Evolutionary conservation across 2,329 filamentous ascomycete genomes (phyloP).

Genomic region (Fusarium falciforme): DNA sequence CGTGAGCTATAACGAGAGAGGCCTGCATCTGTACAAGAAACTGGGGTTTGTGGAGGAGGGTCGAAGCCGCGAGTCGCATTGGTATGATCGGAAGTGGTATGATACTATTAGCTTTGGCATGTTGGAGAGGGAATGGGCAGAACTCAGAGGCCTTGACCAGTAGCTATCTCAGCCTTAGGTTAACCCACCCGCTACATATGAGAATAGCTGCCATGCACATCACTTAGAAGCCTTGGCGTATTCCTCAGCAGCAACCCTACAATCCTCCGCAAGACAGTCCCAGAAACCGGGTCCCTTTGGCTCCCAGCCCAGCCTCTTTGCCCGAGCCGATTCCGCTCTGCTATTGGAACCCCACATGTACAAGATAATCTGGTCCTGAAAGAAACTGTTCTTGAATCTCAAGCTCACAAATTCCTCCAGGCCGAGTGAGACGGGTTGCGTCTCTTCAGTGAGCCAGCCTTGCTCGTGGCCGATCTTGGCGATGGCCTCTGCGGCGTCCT

Average conservation of each 20-base stretch:
- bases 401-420: not conserved
- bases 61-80: slow-evolving; percentile 54
- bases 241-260: not conserved
- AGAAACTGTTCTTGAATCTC: not conserved
- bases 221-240: not conserved
- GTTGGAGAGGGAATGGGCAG: slow-evolving; percentile 53
- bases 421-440: not conserved
- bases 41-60: slow-evolving; percentile 60
- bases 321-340: not conserved
- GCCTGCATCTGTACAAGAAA: slow-evolving; percentile 55
- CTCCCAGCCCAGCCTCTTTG: not conserved
- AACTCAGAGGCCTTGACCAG: slow-evolving; percentile 15
- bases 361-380: not conserved
- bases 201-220: not conserved
- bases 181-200: not conserved
- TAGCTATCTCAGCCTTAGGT: not conserved
- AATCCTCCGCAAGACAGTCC: not conserved
- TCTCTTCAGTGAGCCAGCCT: not conserved
- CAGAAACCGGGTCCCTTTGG: not conserved
- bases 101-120: slow-evolving; percentile 51
- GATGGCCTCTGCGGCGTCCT: not conserved
- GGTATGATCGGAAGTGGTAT: slow-evolving; percentile 56
- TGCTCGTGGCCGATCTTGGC: not conserved
- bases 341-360: not conserved
- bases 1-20: slow-evolving; percentile 57